Evolutionary conservation across 1,139 yeast genomes (phyloP).

Genomic region (Protomyces inundatus): DNA sequence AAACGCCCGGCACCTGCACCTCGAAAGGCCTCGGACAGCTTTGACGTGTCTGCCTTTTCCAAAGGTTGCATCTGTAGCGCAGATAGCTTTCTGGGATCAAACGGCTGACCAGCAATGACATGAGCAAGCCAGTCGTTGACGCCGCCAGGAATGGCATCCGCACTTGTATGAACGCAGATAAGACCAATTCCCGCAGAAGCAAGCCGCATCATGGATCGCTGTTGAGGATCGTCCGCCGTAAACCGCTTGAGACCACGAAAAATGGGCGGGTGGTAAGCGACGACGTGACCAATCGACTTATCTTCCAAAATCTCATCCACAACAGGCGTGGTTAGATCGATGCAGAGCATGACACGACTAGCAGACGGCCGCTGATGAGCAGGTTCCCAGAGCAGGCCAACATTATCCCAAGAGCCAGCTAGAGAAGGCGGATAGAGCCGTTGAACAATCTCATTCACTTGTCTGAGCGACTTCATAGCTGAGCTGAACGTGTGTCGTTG

Average conservation of each 20-base stretch:
- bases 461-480: neutral
- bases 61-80: conserved; percentile 1
- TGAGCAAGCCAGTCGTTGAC: conserved; percentile 87
- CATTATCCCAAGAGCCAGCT: conserved; percentile 95
- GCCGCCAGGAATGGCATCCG: conserved; percentile 86
- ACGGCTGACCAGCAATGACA: conserved; percentile 45
- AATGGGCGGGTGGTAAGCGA: conserved; percentile 91
- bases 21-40: conserved; percentile 39
- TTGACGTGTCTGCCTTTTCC: conserved; percentile 33
- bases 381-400: conserved; percentile 77
- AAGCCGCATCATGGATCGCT: conserved; percentile 63
- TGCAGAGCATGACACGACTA: conserved; percentile 54
- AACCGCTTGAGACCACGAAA: conserved; percentile 83
- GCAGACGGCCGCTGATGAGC: conserved; percentile 35
- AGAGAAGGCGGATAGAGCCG: conserved; percentile 63
- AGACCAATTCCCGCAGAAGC: conserved; percentile 76
- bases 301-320: conserved; percentile 72
- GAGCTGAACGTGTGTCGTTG: neutral
- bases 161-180: conserved; percentile 92
- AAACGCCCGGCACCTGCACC: conserved; percentile 82
- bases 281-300: conserved; percentile 43
- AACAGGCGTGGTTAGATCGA: conserved; percentile 79
- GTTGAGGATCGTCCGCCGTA: conserved; percentile 67
- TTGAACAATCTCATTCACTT: conserved; percentile 44
- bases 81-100: conserved; percentile 5